Percentiles rank a stretch among this genome's conserved stretches.
Conservation (phyloP, 73 alveolate genomes). For the Stentor coeruleus region DNA sequence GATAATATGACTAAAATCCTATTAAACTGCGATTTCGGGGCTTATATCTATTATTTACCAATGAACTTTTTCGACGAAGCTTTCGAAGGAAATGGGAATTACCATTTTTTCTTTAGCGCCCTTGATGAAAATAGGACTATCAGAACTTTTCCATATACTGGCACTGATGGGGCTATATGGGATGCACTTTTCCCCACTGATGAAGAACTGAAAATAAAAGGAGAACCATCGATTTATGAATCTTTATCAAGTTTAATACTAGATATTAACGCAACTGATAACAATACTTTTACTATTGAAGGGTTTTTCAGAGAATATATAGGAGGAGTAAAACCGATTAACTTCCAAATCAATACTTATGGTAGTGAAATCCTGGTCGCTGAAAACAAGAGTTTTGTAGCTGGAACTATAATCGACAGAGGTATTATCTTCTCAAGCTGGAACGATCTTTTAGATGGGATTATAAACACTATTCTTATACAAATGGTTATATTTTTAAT, state of each 20-base stretch:
- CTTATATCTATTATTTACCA: background rate
- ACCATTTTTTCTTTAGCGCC: background rate
- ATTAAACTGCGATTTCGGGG: background rate
- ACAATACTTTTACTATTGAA: no score
- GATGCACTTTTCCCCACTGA: background rate
- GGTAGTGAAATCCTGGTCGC: background rate
- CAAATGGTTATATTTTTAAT: background rate
- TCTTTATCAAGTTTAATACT: no score
- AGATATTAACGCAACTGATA: no score
- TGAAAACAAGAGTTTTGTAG: background rate
- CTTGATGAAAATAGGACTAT: background rate
- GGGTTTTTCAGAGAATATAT: background rate
- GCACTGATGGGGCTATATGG: background rate
- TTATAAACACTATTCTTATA: background rate
- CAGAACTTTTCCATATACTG: background rate
- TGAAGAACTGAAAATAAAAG: background rate
- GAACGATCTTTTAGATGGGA: background rate
- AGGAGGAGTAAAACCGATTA: background rate
- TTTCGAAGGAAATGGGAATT: background rate
- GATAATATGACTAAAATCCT: background rate
- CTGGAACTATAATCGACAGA: background rate
- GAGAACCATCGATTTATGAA: background rate
- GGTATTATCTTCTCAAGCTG: background rate
- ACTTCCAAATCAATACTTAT: background rate
- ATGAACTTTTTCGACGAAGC: background rate